Conservation (phyloP, 2,329 filamentous ascomycete genomes). For the Colletotrichum sojae region DNA sequence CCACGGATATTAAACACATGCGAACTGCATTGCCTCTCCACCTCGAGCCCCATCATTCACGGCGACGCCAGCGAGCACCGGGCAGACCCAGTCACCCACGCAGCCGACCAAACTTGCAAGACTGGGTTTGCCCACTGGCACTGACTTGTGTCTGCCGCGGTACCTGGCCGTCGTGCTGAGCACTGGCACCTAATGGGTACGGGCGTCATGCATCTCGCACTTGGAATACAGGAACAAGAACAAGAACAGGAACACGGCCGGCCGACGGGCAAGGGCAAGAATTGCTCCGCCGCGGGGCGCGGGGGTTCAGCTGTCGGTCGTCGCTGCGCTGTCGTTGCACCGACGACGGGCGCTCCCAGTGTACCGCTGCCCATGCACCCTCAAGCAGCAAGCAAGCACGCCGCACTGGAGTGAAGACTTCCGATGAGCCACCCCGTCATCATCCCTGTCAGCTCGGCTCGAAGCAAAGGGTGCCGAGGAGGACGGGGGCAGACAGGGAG, state of each 20-base stretch:
- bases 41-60: slow-evolving; percentile 25
- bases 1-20: slow-evolving; percentile 37
- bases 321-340: slow-evolving; percentile 1
- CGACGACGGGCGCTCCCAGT: background rate
- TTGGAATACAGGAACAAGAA: slow-evolving; percentile 32
- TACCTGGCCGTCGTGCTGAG: slow-evolving; percentile 23
- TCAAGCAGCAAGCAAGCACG: too few relatives aligned
- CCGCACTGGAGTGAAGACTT: slow-evolving; percentile 16
- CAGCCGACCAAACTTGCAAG: slow-evolving; percentile 17
- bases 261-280: slow-evolving; percentile 21
- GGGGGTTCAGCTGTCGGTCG: slow-evolving; percentile 20
- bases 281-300: slow-evolving; percentile 28
- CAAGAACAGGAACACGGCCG: slow-evolving; percentile 21
- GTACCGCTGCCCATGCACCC: too few relatives aligned
- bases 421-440: slow-evolving; percentile 39
- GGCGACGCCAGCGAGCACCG: slow-evolving; percentile 7
- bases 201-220: slow-evolving; percentile 23
- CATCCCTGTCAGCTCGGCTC: slow-evolving; percentile 38
- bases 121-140: slow-evolving; percentile 3
- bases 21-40: slow-evolving; percentile 33
- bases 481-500: slow-evolving; percentile 4
- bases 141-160: slow-evolving; percentile 34
- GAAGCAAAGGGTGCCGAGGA: slow-evolving; percentile 32
- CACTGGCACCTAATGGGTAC: slow-evolving; percentile 27
- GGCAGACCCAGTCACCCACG: background rate